phyloP scores from a whole-genome alignment of 768 basidiomycete species.

The Ephemerocybe angulata region DNA sequence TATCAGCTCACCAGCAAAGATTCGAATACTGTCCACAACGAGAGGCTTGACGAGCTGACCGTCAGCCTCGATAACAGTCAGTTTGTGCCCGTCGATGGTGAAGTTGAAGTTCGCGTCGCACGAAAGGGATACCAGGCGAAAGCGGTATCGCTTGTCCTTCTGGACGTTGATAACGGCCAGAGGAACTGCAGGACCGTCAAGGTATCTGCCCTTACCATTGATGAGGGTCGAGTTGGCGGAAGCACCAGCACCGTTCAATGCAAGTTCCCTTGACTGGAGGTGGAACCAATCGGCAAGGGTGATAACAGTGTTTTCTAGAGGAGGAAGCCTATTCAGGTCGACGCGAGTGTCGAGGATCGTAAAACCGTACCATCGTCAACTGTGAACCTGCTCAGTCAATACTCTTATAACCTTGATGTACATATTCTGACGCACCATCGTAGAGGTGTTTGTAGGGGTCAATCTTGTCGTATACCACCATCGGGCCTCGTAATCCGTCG shows the following conservation, averaged over 20 bases:
- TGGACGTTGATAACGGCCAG: constrained; percentile 40
- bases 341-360: neutral
- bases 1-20: constrained; percentile 35
- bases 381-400: neutral
- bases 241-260: neutral
- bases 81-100: constrained; percentile 45
- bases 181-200: constrained; percentile 28
- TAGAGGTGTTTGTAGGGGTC: constrained; percentile 33
- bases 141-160: constrained; percentile 39
- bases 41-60: constrained; percentile 11
- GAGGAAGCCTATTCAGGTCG: constrained; percentile 4
- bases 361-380: neutral
- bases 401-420: neutral
- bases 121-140: constrained; percentile 44
- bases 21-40: constrained; percentile 38
- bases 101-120: constrained; percentile 44
- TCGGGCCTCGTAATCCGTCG: constrained; percentile 48
- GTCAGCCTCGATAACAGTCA: constrained; percentile 11
- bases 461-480: constrained; percentile 42
- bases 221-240: constrained; percentile 35
- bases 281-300: constrained; percentile 47
- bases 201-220: constrained; percentile 47
- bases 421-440: constrained; percentile 14
- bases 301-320: constrained; percentile 40
- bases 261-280: constrained; percentile 13